Evolutionary conservation across 208 protist species (phyloP).

Genomic region (Tritrichomonas foetus): DNA sequence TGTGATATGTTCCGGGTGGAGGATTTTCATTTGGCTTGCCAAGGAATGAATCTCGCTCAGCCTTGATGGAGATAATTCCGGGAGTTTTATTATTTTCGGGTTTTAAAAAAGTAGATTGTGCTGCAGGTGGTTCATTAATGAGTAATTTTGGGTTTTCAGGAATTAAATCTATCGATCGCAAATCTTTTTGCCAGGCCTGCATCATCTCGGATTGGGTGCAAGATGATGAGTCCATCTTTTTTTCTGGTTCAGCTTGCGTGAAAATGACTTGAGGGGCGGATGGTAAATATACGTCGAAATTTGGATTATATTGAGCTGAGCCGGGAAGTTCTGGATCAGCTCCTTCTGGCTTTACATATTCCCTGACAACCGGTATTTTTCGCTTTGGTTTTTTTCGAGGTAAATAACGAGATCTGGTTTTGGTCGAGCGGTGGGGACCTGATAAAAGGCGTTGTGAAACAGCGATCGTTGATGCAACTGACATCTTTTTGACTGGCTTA

Average conservation of each 20-base stretch:
- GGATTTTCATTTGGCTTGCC: background rate
- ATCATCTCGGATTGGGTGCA: background rate
- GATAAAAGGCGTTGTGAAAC: too few species aligned
- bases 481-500: background rate
- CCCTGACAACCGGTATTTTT: background rate
- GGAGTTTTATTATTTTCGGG: too few species aligned
- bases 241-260: background rate
- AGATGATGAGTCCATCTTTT: background rate
- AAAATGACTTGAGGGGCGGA: background rate
- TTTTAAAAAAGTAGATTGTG: background rate
- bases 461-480: background rate
- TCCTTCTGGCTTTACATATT: background rate
- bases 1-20: background rate
- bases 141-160: background rate
- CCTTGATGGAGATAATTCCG: too few species aligned
- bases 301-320: background rate
- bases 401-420: background rate
- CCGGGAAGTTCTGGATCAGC: background rate
- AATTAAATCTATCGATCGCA: background rate
- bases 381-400: background rate
- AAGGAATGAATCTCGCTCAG: too few species aligned
- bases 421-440: background rate
- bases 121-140: background rate
- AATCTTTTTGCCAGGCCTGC: background rate
- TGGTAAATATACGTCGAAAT: background rate